Percentiles rank a stretch among this genome's conserved stretches.
Evolutionary conservation across 2,329 filamentous ascomycete genomes (phyloP).

Genomic region (Colletotrichum sojae): DNA sequence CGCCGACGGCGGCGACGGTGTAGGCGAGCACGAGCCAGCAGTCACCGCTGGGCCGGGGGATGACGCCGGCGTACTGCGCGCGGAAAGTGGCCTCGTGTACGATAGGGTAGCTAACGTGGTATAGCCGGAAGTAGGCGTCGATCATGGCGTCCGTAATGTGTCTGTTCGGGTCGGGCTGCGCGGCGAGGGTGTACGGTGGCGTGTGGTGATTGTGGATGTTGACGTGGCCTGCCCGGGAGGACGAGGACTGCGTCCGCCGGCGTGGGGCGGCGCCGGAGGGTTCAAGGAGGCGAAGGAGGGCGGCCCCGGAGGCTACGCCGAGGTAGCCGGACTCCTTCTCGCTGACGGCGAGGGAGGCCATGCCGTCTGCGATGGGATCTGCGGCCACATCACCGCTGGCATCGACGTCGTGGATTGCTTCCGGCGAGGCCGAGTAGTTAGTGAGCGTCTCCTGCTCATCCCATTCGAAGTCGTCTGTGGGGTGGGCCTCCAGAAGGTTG

Average conservation of each 20-base stretch:
- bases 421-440: constrained; percentile 46
- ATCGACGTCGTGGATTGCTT: constrained; percentile 40
- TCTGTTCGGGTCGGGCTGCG: constrained; percentile 51
- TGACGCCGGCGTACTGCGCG: constrained; percentile 44
- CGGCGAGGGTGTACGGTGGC: constrained; percentile 37
- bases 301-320: constrained; percentile 61
- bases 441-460: constrained; percentile 49
- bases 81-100: constrained; percentile 32
- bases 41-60: constrained; percentile 49
- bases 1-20: constrained; percentile 28
- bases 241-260: constrained; percentile 43
- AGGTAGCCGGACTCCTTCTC: constrained; percentile 60
- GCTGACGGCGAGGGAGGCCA: constrained; percentile 53
- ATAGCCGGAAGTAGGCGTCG: constrained; percentile 42
- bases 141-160: constrained; percentile 50
- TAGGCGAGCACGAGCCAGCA: constrained; percentile 51
- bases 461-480: constrained; percentile 55
- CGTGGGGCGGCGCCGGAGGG: constrained; percentile 44
- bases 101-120: constrained; percentile 36
- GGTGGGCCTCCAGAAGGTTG: constrained; percentile 50
- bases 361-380: constrained; percentile 52
- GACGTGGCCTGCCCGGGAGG: constrained; percentile 31
- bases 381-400: constrained; percentile 41
- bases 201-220: background rate
- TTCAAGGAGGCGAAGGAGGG: constrained; percentile 56